These are phyloP conservation scores for Austropuccinia psidii DNA, from an alignment of 1,284 basidiomycete genomes.

Conservation along the genomic window DNA sequence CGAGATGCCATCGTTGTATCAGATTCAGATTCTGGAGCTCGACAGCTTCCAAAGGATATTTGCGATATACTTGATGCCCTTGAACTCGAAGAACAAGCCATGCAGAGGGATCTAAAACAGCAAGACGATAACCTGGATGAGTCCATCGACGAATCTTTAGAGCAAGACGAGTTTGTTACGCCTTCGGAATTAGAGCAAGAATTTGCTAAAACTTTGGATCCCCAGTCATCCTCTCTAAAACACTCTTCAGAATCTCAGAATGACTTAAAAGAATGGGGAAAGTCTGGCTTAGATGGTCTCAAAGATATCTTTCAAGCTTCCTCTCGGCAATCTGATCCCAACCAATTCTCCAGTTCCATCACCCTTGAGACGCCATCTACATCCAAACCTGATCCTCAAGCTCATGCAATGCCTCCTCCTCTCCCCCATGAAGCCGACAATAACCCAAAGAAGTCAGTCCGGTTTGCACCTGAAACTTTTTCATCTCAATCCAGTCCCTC, in stretches of 20 bases:
- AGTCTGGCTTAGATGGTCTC: constrained; percentile 13
- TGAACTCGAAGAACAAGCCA: constrained; percentile 25
- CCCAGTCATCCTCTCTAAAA: not conserved
- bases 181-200: not conserved
- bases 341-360: not conserved
- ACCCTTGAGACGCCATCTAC: not conserved
- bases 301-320: constrained; percentile 12
- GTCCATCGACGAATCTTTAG: not conserved
- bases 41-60: constrained; percentile 2
- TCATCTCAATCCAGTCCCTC: not conserved
- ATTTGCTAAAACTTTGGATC: not conserved
- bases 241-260: not conserved
- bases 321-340: not conserved
- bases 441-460: constrained; percentile 24
- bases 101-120: not conserved
- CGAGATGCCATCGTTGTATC: no score
- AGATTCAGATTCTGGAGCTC: no score
- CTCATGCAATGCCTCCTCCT: not conserved
- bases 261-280: constrained; percentile 12
- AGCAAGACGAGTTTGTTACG: not conserved
- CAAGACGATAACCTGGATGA: not conserved
- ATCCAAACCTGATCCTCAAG: not conserved
- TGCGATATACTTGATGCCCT: constrained; percentile 11
- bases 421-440: not conserved
- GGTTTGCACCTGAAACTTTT: constrained; percentile 28